phyloP scores from a whole-genome alignment of 2,329 filamentous ascomycete genomes.

The Polychaeton citri region DNA sequence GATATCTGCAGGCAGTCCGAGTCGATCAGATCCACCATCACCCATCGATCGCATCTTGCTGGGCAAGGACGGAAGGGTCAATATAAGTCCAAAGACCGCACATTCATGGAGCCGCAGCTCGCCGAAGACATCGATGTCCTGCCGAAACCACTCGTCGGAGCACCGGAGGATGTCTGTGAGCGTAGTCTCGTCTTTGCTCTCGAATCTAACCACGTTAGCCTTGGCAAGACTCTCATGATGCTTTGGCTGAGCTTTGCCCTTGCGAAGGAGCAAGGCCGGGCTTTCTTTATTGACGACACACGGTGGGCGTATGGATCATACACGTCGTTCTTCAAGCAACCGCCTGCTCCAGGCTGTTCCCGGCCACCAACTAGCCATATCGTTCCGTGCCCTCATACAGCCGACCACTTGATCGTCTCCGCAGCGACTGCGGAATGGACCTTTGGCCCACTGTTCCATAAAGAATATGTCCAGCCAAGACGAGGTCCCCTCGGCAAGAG shows the following conservation, averaged over 20 bases:
- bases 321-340: slow-evolving; percentile 55
- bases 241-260: slow-evolving; percentile 77
- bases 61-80: slow-evolving; percentile 33
- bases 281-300: slow-evolving; percentile 76
- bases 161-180: slow-evolving; percentile 43
- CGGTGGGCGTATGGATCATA: slow-evolving; percentile 72
- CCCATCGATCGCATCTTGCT: slow-evolving; percentile 17
- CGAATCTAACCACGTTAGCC: slow-evolving; percentile 59
- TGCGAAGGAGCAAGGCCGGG: slow-evolving; percentile 57
- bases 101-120: slow-evolving; percentile 63
- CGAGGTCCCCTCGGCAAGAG: slow-evolving; percentile 26
- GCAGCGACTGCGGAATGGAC: slow-evolving; percentile 51
- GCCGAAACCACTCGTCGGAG: slow-evolving; percentile 6
- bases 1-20: slow-evolving; percentile 50
- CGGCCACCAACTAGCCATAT: slow-evolving; percentile 63
- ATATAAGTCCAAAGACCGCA: slow-evolving; percentile 51
- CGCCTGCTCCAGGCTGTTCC: slow-evolving; percentile 51
- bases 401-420: slow-evolving; percentile 62
- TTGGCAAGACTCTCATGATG: slow-evolving; percentile 64
- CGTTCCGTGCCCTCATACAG: slow-evolving; percentile 64
- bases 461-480: slow-evolving; percentile 36
- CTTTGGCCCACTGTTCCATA: slow-evolving; percentile 47
- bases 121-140: slow-evolving; percentile 54
- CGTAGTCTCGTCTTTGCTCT: slow-evolving; percentile 65
- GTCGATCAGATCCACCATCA: slow-evolving; percentile 24